Base-by-base conservation (phyloP, 768 basidiomycete genomes). In the Leccinum obscurum region DNA sequence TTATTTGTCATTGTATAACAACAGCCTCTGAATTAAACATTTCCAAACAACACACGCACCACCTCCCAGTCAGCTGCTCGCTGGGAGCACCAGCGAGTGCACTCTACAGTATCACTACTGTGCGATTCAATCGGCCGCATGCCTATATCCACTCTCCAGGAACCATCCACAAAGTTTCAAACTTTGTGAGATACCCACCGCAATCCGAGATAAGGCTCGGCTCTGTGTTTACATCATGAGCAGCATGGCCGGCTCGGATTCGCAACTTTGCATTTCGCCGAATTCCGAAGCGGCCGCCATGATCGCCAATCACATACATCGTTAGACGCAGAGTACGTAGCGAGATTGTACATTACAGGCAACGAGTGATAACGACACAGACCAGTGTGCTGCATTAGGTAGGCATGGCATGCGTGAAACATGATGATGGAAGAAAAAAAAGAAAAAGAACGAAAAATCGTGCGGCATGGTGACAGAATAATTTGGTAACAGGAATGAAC, bases 1-100 rank as follows among this genome's bases (percentile, higher is more conserved):
- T 59, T 75, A 50, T 73, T 73, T 75, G 73, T 58, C 58, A 35
- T 15, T 65, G 64, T 73, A 63, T 75, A 32, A 60, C 70, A 68
- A 63, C 8, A 57, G 56, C 70, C 26, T 73, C 62, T 54, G 34
- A 64, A 66, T 65, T 49, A 68, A 74, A 74, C 56, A 65, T 5
- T 5, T 6, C 6, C 30, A 75, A 74, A 72, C 49, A 74, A 59
- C 8, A 24, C 59, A 62, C 60, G 56, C 52, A 20, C 4, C n/a
- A 39, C 39, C 39, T 39, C 30, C 30, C 30, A 9, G 30, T 30
- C 3, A 37, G 37, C 15, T 39, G 37, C 37, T 39, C 15, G 2
- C 15, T 39, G 34, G 13, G 34, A 35, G 34, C 34, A 35, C 13
- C 34, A 37, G 35, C 14, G 35, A 37, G 14, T 15, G n/a, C n/a